Evolutionary conservation across 495 filamentous ascomycete genomes (phyloP).

Genomic region (Alectoria sarmentosa): DNA sequence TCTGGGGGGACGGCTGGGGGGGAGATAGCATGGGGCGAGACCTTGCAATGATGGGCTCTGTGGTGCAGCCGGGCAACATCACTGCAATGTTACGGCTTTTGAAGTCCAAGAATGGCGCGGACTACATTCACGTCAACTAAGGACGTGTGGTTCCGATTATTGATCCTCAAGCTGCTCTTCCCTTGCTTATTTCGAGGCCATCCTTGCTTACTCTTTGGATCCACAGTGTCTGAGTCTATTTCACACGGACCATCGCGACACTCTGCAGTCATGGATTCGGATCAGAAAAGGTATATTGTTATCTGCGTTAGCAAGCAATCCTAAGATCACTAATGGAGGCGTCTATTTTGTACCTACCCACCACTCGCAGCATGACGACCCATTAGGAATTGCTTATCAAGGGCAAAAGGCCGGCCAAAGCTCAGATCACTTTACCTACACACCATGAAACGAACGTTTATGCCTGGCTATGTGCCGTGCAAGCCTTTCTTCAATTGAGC

Average conservation of each 20-base stretch:
- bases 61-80: background rate
- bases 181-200: background rate
- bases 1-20: background rate
- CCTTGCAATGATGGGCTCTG: too few species aligned
- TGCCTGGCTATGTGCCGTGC: background rate
- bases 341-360: background rate
- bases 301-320: background rate
- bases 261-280: background rate
- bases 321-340: background rate
- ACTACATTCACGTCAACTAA: background rate
- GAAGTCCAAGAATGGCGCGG: background rate
- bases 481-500: background rate
- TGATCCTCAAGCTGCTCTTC: background rate
- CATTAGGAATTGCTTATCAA: background rate
- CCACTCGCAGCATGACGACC: background rate
- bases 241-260: background rate
- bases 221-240: background rate
- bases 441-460: background rate
- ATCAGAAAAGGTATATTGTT: background rate
- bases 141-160: background rate
- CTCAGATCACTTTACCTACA: background rate
- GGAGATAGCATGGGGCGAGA: too few species aligned
- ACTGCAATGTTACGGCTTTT: background rate
- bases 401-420: background rate
- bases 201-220: background rate